These are phyloP conservation scores for Ottelia alismoides DNA, from an alignment of 106 monocot species.

Conservation along the genomic window DNA sequence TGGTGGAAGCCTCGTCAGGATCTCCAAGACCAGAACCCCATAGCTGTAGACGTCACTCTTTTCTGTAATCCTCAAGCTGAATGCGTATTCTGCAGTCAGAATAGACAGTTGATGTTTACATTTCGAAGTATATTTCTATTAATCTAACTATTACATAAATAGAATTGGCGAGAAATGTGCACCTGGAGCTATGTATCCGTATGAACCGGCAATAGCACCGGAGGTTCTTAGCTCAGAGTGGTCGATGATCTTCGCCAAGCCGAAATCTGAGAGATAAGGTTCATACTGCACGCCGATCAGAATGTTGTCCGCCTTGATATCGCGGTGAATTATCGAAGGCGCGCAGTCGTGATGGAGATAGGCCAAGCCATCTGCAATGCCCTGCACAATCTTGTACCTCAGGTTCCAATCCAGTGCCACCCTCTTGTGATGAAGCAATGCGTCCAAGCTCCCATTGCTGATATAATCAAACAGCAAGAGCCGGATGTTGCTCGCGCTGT, in stretches of 20 bases:
- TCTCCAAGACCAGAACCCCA: constrained; percentile 12
- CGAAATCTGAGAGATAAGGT: constrained; percentile 21
- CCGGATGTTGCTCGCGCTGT: not conserved
- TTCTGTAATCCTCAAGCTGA: constrained; percentile 9
- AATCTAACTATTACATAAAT: not conserved
- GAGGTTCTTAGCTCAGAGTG: not conserved
- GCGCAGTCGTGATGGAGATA: constrained; percentile 28
- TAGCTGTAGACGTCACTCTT: constrained; percentile 29
- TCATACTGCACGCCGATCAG: constrained; percentile 10
- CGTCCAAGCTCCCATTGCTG: constrained; percentile 18
- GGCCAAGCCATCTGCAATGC: constrained; percentile 15
- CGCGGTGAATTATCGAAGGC: constrained; percentile 18
- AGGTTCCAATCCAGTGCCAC: constrained; percentile 4
- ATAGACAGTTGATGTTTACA: not conserved
- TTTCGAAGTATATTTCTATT: no score
- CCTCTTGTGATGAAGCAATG: constrained; percentile 10
- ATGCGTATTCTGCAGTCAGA: constrained; percentile 5
- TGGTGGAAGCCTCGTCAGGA: constrained; percentile 6
- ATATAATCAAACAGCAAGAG: constrained; percentile 20
- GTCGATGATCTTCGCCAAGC: constrained; percentile 9
- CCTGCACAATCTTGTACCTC: constrained; percentile 19
- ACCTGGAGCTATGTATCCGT: constrained; percentile 20
- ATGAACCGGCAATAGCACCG: constrained; percentile 3
- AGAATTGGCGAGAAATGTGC: not conserved
- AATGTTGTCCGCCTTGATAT: constrained; percentile 21